phyloP scores from a whole-genome alignment of 139 green algal species.

The Dunaliella sp. region DNA sequence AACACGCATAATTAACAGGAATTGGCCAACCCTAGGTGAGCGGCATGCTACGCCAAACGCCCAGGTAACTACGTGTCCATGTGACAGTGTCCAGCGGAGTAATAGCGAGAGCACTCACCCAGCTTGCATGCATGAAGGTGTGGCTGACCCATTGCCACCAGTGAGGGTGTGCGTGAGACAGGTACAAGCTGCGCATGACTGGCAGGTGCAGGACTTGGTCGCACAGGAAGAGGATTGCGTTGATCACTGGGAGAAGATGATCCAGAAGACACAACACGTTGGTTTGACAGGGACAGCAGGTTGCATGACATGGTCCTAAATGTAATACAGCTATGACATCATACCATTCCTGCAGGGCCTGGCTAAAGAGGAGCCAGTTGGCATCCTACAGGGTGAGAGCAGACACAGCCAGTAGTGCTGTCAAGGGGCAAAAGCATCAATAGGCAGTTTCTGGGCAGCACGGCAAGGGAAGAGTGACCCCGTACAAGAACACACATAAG shows the following conservation, averaged over 20 bases:
- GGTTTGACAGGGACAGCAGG: not conserved
- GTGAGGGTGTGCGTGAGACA: slow-evolving; percentile 57
- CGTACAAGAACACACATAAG: no score
- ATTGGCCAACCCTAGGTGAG: no score
- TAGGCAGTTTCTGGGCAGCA: no score
- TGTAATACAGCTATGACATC: not conserved
- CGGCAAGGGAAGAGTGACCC: no score
- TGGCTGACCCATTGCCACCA: slow-evolving; percentile 65
- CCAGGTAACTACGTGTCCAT: no score
- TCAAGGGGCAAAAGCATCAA: no score
- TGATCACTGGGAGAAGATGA: slow-evolving; percentile 36
- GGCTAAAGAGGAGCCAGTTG: no score
- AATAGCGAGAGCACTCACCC: not conserved
- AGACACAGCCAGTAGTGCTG: no score
- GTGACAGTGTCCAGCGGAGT: no score
- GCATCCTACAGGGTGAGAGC: no score
- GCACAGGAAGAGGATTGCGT: slow-evolving; percentile 50
- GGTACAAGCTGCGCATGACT: slow-evolving; percentile 46
- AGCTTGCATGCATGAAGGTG: slow-evolving; percentile 62
- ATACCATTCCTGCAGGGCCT: not conserved
- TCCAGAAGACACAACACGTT: not conserved
- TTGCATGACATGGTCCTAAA: not conserved
- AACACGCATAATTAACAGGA: no score
- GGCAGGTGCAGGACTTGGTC: slow-evolving; percentile 62
- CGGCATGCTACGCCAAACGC: no score